Percentiles rank a stretch among this genome's conserved stretches.
These are phyloP conservation scores for Metschnikowia reukaufii DNA, from an alignment of 805 yeast species.

Conservation along the genomic window DNA sequence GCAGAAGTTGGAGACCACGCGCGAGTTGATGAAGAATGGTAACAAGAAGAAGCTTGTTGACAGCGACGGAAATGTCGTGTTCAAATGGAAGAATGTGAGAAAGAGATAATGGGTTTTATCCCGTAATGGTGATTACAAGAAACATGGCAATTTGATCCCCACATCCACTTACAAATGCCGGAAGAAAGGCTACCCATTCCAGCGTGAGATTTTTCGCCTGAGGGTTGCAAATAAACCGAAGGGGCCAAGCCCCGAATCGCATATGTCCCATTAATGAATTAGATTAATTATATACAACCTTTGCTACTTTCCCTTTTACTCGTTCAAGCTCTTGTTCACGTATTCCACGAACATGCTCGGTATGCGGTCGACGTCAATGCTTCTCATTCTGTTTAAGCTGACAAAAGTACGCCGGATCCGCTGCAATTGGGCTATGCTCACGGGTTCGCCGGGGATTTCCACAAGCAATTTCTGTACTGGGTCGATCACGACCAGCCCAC, in stretches of 20 bases:
- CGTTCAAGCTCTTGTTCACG: slow-evolving; percentile 58
- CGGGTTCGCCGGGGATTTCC: slow-evolving; percentile 59
- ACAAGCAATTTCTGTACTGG: slow-evolving; percentile 47
- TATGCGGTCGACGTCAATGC: slow-evolving; percentile 68
- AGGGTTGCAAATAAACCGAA: too few relatives aligned
- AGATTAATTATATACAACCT: not conserved
- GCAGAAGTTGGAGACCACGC: slow-evolving; percentile 69
- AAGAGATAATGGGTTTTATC: too few relatives aligned
- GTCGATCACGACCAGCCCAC: slow-evolving; percentile 51
- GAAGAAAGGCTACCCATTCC: too few relatives aligned
- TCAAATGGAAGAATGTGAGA: slow-evolving; percentile 83
- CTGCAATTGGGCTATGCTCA: slow-evolving; percentile 76
- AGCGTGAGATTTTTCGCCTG: too few relatives aligned
- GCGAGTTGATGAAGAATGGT: slow-evolving; percentile 90
- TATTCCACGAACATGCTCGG: slow-evolving; percentile 75
- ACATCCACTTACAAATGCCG: too few relatives aligned
- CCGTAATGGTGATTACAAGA: too few relatives aligned
- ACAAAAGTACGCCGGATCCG: slow-evolving; percentile 81
- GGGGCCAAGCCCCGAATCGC: too few relatives aligned
- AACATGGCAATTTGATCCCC: too few relatives aligned
- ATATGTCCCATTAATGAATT: not conserved
- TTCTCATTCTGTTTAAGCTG: slow-evolving; percentile 75
- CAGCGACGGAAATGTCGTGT: slow-evolving; percentile 64
- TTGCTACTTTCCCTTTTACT: slow-evolving; percentile 4
- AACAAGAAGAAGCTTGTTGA: slow-evolving; percentile 73